phyloP scores from a whole-genome alignment of 1,284 basidiomycete genomes.

The Ustilago nuda region DNA sequence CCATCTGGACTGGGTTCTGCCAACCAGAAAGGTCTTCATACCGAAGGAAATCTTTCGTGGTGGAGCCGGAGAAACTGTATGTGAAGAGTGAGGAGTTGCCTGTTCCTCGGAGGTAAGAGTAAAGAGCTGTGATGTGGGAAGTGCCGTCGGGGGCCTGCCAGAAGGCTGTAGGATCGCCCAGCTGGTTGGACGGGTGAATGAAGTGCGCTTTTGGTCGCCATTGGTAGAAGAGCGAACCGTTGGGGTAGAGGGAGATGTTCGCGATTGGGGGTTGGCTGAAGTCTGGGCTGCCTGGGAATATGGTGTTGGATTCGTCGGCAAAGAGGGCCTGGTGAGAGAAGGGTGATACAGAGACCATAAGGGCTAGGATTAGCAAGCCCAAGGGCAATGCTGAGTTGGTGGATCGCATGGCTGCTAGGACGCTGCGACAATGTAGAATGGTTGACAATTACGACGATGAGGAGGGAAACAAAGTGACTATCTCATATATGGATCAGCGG shows the following conservation, averaged over 20 bases:
- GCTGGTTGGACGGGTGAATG: conserved; percentile 39
- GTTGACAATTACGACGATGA: not conserved
- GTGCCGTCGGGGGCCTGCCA: conserved; percentile 23
- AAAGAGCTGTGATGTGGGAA: conserved; percentile 32
- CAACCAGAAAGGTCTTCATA: conserved; percentile 32
- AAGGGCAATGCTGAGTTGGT: not conserved
- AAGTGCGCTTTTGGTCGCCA: conserved; percentile 45
- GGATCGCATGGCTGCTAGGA: conserved; percentile 10
- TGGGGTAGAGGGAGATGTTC: conserved; percentile 32
- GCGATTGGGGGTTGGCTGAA: conserved; percentile 30
- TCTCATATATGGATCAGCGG: not conserved
- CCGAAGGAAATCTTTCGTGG: conserved; percentile 25
- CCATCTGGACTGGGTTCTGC: conserved; percentile 30
- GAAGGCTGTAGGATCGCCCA: conserved; percentile 44
- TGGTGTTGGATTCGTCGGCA: not conserved
- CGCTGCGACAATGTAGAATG: not conserved
- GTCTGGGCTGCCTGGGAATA: conserved; percentile 12
- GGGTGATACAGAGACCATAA: not conserved
- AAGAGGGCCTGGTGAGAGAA: not conserved
- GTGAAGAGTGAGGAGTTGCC: conserved; percentile 24
- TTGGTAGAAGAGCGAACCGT: conserved; percentile 39
- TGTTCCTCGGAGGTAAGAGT: conserved; percentile 28
- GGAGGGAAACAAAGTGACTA: not conserved
- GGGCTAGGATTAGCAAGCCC: not conserved
- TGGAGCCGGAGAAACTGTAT: conserved; percentile 26